Conservation (phyloP, 352 stramenopile genomes). For the Pythium monospermum region DNA sequence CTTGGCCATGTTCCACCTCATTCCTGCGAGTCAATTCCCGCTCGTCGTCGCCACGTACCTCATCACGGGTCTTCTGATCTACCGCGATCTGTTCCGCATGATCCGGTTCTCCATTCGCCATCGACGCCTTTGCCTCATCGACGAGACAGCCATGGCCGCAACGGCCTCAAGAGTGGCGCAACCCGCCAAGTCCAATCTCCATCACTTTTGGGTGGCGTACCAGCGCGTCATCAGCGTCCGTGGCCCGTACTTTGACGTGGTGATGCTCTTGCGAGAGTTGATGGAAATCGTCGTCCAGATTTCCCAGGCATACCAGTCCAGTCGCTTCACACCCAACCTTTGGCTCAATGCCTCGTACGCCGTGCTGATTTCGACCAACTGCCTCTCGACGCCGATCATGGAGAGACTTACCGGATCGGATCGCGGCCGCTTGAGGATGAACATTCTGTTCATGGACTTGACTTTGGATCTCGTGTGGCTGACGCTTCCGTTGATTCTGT, state of each 20-base stretch:
- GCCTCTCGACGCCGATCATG: slow-evolving; percentile 11
- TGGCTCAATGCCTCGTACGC: slow-evolving; percentile 18
- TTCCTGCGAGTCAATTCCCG: slow-evolving; percentile 4
- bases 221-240: slow-evolving; percentile 8
- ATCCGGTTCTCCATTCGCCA: background rate
- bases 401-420: background rate
- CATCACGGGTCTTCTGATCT: slow-evolving; percentile 1
- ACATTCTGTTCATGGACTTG: slow-evolving; percentile 14
- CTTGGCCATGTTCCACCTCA: slow-evolving; percentile 15
- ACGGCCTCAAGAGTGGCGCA: background rate
- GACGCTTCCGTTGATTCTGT: slow-evolving; percentile 14
- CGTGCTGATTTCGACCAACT: slow-evolving; percentile 19
- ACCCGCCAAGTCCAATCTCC: background rate
- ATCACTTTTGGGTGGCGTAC: background rate
- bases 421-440: background rate
- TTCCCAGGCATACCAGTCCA: slow-evolving; percentile 16
- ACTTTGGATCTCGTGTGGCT: slow-evolving; percentile 21
- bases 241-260: slow-evolving; percentile 19
- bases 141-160: background rate
- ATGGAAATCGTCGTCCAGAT: slow-evolving; percentile 22
- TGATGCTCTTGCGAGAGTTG: slow-evolving; percentile 18
- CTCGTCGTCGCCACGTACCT: slow-evolving; percentile 9
- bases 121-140: background rate
- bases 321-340: slow-evolving; percentile 15
- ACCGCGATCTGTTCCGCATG: background rate